Conservation (phyloP, 73 alveolate species). For the Effrenium voratum region DNA sequence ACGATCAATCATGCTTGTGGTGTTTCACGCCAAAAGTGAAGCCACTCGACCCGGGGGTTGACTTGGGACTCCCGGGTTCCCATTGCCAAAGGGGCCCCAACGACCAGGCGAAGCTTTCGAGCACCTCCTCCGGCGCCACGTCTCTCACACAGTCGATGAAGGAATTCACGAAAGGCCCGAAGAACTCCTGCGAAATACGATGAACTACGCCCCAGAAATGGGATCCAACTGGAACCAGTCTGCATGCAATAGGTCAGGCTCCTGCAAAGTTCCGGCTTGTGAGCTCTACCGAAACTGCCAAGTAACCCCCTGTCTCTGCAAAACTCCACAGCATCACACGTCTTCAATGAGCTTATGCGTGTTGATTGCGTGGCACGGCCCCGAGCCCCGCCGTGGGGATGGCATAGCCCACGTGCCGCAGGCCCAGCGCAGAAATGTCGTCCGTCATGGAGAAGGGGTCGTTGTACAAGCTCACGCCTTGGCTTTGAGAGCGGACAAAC, state of each 20-base stretch:
- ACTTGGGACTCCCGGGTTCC: no score
- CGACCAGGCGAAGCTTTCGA: conserved; percentile 79
- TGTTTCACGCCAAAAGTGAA: no score
- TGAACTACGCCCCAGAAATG: not conserved
- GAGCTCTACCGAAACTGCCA: no score
- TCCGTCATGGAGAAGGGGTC: conserved; percentile 62
- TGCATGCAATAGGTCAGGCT: no score
- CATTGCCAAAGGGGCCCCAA: conserved; percentile 18
- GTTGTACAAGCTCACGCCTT: not conserved
- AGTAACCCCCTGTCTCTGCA: no score
- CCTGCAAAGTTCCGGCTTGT: no score
- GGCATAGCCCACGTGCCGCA: conserved; percentile 88
- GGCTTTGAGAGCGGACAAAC: not conserved
- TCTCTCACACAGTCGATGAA: conserved; percentile 5
- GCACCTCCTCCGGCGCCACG: not conserved
- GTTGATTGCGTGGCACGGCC: no score
- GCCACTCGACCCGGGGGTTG: no score
- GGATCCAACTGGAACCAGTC: no score
- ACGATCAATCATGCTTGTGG: no score
- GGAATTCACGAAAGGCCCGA: conserved; percentile 65
- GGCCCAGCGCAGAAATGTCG: conserved; percentile 69
- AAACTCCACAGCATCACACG: no score
- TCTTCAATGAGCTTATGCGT: no score
- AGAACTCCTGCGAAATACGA: not conserved
- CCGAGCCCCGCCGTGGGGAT: conserved; percentile 65